These are phyloP conservation scores for Cyberlindnera galapagoensis DNA, from an alignment of 805 yeast genomes.

Conservation along the genomic window DNA sequence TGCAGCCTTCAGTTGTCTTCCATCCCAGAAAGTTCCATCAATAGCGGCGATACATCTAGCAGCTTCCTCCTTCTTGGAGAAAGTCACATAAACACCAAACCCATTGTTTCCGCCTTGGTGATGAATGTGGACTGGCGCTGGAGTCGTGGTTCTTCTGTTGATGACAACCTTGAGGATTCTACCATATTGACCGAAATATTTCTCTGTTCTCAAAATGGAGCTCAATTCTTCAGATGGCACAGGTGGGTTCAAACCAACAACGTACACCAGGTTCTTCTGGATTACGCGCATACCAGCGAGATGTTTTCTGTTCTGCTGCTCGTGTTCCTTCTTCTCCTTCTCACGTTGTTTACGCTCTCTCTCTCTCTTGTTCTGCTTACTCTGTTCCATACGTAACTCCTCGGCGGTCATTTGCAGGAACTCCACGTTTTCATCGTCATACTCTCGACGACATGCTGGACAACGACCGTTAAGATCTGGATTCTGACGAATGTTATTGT, in stretches of 20 bases:
- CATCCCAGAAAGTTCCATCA: slow-evolving; percentile 90
- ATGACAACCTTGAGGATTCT: slow-evolving; percentile 90
- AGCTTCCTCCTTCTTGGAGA: slow-evolving; percentile 91
- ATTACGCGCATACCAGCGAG: slow-evolving; percentile 97
- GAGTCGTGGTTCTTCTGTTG: slow-evolving; percentile 49
- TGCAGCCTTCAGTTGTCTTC: slow-evolving; percentile 85
- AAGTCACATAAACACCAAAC: slow-evolving; percentile 93
- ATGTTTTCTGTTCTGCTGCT: slow-evolving; percentile 74
- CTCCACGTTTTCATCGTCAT: slow-evolving; percentile 90
- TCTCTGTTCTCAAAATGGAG: slow-evolving; percentile 74
- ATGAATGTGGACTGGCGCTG: slow-evolving; percentile 22
- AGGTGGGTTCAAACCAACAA: slow-evolving; percentile 88
- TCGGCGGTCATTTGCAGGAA: slow-evolving; percentile 79
- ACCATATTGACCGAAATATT: slow-evolving; percentile 98
- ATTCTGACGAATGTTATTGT: slow-evolving; percentile 90
- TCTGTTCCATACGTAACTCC: slow-evolving; percentile 75
- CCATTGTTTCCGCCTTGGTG: slow-evolving; percentile 45
- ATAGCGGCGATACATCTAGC: slow-evolving; percentile 87
- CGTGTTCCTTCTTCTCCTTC: slow-evolving; percentile 87
- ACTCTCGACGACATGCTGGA: slow-evolving; percentile 94
- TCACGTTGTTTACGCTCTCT: slow-evolving; percentile 79
- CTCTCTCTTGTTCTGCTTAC: slow-evolving; percentile 74
- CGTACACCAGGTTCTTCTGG: slow-evolving; percentile 94
- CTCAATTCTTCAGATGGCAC: slow-evolving; percentile 77
- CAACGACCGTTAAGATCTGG: slow-evolving; percentile 95